Percentiles rank a stretch among this genome's conserved stretches.
phyloP scores from a whole-genome alignment of 257 asterid genomes.

The Solanum chmielewskii region DNA sequence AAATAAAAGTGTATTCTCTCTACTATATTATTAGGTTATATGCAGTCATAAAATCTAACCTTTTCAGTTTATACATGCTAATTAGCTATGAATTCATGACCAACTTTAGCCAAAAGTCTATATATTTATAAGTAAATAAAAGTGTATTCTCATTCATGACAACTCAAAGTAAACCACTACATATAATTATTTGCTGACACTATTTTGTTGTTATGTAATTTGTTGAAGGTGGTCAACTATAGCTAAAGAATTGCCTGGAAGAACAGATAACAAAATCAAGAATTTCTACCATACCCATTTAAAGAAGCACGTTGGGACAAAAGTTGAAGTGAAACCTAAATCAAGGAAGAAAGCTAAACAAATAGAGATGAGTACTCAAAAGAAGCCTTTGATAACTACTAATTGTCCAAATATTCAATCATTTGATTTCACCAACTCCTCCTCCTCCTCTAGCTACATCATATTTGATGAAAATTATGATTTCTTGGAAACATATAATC shows the following conservation, averaged over 20 bases:
- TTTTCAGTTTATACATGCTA: too few relatives aligned
- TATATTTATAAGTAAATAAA: too few relatives aligned
- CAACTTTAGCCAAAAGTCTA: too few relatives aligned
- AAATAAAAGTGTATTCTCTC: background rate
- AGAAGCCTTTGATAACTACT: background rate
- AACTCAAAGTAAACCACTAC: background rate
- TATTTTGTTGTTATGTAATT: background rate
- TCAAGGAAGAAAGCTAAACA: background rate
- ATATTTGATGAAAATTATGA: background rate
- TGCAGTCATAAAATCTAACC: too few relatives aligned
- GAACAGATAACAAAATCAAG: slow-evolving; percentile 3
- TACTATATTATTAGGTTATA: background rate
- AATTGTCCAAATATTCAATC: background rate
- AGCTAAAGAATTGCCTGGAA: background rate
- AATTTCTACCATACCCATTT: slow-evolving; percentile 3
- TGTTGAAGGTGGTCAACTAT: background rate
- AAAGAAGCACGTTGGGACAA: background rate
- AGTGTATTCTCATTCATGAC: background rate
- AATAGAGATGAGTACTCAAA: background rate
- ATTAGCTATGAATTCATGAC: background rate
- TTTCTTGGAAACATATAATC: background rate
- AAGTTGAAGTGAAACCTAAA: background rate
- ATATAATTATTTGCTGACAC: background rate
- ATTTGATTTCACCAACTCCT: background rate
- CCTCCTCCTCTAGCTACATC: background rate